Evolutionary conservation across 306 rosid genomes (phyloP).

Genomic region (Castanospermum australe): DNA sequence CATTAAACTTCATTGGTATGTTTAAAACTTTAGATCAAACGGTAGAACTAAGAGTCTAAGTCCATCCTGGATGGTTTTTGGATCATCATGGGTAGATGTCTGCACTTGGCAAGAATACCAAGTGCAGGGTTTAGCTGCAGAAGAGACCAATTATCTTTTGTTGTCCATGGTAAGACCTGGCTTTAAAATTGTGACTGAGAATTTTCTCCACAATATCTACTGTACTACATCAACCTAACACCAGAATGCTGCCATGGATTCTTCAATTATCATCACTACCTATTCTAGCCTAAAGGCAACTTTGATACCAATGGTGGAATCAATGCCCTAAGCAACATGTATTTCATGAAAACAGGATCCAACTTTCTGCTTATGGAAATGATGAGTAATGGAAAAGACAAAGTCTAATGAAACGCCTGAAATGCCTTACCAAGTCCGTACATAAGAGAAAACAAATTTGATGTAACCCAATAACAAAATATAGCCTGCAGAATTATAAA

Average conservation of each 20-base stretch:
- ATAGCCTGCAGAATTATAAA: conserved; percentile 66
- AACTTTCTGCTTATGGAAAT: background rate
- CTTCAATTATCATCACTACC: conserved; percentile 1
- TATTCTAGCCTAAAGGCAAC: background rate
- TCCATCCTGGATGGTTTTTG: background rate
- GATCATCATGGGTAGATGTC: background rate
- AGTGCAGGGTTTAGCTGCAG: no score
- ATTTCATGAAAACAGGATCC: conserved; percentile 7
- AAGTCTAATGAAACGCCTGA: conserved; percentile 6
- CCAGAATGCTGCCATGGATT: no score
- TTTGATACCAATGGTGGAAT: background rate
- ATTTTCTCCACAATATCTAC: no score
- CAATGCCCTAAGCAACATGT: background rate
- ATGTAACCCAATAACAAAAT: conserved; percentile 92
- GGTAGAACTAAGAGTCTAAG: background rate
- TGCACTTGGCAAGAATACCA: background rate
- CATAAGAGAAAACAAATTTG: conserved; percentile 70
- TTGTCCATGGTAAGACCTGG: no score
- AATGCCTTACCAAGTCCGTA: conserved; percentile 78
- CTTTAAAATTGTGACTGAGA: no score
- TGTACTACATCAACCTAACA: no score
- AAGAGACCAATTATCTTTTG: no score
- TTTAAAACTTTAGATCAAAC: background rate
- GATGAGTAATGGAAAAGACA: background rate
- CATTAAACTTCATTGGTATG: background rate